phyloP scores from a whole-genome alignment of 805 yeast genomes.

The Metschnikowia kunwiensis region DNA sequence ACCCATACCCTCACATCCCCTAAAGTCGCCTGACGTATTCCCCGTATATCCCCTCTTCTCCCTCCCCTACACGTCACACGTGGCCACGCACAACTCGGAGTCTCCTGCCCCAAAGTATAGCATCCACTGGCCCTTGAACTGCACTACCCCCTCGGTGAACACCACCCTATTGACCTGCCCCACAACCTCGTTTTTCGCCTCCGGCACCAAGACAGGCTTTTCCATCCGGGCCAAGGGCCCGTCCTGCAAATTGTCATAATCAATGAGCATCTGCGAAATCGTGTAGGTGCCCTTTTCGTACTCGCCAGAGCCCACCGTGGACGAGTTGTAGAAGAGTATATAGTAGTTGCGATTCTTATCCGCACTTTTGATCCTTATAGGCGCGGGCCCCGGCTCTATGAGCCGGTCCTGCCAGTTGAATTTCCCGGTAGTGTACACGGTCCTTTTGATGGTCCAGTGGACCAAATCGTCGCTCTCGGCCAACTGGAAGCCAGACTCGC shows the following conservation, averaged over 20 bases:
- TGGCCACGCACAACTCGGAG: conserved; percentile 41
- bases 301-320: conserved; percentile 36
- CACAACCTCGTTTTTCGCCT: conserved; percentile 29
- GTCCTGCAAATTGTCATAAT: conserved; percentile 31
- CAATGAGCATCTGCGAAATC: conserved; percentile 40
- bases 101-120: conserved; percentile 45
- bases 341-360: conserved; percentile 29
- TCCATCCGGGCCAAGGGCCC: conserved; percentile 42
- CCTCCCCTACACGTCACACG: conserved; percentile 15
- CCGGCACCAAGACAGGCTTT: conserved; percentile 34
- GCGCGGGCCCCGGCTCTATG: conserved; percentile 44
- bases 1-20: too few relatives aligned
- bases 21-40: too few relatives aligned
- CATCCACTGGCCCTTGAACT: conserved; percentile 40
- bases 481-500: conserved; percentile 38
- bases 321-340: conserved; percentile 37
- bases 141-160: conserved; percentile 43
- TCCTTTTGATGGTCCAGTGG: conserved; percentile 30
- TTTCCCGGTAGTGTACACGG: conserved; percentile 27
- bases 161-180: conserved; percentile 44
- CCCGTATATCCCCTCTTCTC: too few relatives aligned
- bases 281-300: conserved; percentile 32
- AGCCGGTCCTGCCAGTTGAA: conserved; percentile 33
- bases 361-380: conserved; percentile 29
- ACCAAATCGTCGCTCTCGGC: conserved; percentile 35